Percentiles rank a stretch among this genome's conserved stretches.
These are phyloP conservation scores for Boechera stricta DNA, from an alignment of 345 rosid genomes.

Conservation along the genomic window DNA sequence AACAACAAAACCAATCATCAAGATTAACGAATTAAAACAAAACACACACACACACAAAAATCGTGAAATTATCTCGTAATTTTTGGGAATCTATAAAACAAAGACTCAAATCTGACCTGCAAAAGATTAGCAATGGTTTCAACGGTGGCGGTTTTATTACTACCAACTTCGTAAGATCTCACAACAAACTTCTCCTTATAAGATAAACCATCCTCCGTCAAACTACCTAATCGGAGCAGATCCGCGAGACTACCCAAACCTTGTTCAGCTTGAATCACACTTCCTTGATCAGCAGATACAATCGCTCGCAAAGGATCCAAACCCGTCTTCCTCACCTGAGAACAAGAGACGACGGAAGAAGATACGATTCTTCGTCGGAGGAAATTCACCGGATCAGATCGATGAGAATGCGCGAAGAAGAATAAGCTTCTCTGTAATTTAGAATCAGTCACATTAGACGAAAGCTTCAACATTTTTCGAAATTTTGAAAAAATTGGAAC, in stretches of 20 bases:
- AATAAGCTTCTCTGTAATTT: conserved; percentile 43
- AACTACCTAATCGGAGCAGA: conserved; percentile 70
- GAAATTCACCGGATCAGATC: conserved; percentile 19
- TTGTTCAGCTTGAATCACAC: conserved; percentile 25
- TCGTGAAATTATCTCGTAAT: too few relatives aligned
- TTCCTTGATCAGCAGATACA: conserved; percentile 46
- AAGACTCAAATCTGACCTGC: conserved; percentile 56
- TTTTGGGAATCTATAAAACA: background rate
- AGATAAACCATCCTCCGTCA: conserved; percentile 76
- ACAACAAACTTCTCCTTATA: conserved; percentile 89
- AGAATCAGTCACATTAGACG: conserved; percentile 54
- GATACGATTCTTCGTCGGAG: conserved; percentile 1
- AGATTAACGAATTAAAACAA: background rate
- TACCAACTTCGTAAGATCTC: conserved; percentile 90
- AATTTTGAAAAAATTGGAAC: background rate
- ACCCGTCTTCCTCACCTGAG: conserved; percentile 25
- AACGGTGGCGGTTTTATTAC: conserved; percentile 91
- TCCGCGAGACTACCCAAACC: conserved; percentile 58
- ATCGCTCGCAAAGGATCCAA: conserved; percentile 44
- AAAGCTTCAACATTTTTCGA: conserved; percentile 59
- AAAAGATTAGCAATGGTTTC: conserved; percentile 93
- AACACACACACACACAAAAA: background rate
- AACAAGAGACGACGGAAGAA: conserved; percentile 10
- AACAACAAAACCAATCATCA: conserved; percentile 24
- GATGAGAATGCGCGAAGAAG: conserved; percentile 58